A percentile compares a stretch with the other conserved stretches of the same genome.
These are phyloP conservation scores for Phytophthora sp. DNA, from an alignment of 352 stramenopile genomes.

Conservation along the genomic window DNA sequence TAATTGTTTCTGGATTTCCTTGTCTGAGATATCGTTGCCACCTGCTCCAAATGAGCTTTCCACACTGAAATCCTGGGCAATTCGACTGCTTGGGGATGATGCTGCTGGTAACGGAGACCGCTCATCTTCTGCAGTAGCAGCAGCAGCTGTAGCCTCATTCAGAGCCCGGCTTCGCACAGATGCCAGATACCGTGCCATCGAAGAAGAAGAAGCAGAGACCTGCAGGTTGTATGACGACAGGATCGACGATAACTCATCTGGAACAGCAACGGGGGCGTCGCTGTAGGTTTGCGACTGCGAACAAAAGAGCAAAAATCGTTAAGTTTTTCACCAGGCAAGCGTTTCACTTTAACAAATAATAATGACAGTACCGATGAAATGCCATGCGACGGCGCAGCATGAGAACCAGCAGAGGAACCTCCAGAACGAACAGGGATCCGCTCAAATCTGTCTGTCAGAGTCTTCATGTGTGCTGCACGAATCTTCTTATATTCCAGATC, in stretches of 20 bases:
- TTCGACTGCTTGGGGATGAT: constrained; percentile 47
- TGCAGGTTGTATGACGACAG: constrained; percentile 57
- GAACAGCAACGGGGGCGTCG: constrained; percentile 2
- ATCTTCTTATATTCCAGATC: constrained; percentile 81
- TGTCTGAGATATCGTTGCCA: constrained; percentile 50
- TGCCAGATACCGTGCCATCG: constrained; percentile 59
- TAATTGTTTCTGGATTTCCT: constrained; percentile 69
- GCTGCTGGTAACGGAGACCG: constrained; percentile 54
- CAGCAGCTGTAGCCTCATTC: constrained; percentile 40
- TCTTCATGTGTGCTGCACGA: constrained; percentile 78
- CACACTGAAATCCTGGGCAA: constrained; percentile 21
- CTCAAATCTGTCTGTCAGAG: constrained; percentile 64
- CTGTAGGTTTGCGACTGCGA: constrained; percentile 6
- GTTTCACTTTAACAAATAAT: too few relatives aligned
- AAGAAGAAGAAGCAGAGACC: constrained; percentile 51
- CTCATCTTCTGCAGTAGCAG: constrained; percentile 19
- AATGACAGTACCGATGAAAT: constrained; percentile 15
- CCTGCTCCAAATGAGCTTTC: constrained; percentile 2
- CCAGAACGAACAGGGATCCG: constrained; percentile 15
- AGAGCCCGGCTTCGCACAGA: constrained; percentile 54
- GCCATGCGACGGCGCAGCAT: neutral
- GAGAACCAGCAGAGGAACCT: neutral
- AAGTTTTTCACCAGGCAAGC: too few relatives aligned
- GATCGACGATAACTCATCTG: constrained; percentile 47
- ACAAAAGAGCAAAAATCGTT: neutral